Evolutionary conservation across 1,284 basidiomycete genomes (phyloP), one percentile per base, ranked within the genome.

Genomic region (Apiotrichum mycotoxinovorans): DNA sequence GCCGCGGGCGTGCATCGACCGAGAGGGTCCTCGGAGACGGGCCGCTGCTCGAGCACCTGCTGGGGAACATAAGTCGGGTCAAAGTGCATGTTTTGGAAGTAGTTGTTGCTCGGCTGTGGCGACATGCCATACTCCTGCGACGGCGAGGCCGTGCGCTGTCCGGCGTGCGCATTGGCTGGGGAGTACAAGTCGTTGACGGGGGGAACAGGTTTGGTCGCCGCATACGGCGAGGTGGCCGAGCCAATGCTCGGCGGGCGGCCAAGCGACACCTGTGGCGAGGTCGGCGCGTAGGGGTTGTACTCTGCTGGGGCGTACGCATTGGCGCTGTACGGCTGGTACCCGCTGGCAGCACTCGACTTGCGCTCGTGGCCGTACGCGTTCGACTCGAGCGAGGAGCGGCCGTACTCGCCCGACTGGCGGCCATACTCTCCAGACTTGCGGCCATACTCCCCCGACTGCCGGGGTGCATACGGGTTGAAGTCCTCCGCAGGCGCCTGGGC

Each of bases 1-100:
- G 74, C 74, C 1, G 61, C 83, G 51, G 83, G 81, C 8, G 85
- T 81, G 30, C 86, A 85, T 56, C 92, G 82, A 40, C 87, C 85
- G 1, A 93, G 79, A 10, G 88, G 87, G 72, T 94, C 90, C 67
- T 93, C 91, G 20, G 64, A 63, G 17, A 75, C 61, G 1, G 73
- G 73, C 2, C 27, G 85, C 82, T 75, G 73, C 43, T 75, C 73
- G 2, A 72, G 67, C 0, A 75, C 65, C 52, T 75, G 73, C 51
- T 72, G 70, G 9, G 73, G 73, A 2, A 72, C 65, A 30, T 75
- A 75, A 8, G 88, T 89, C 45, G 89, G 69, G 34, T 91, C 79
- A 0, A 87, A 87, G 69, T 87, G 88, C 27, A 83, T 81, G 3
- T 81, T 78, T 51, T 83, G 82, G 78, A 73, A 65, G 81, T 80